phyloP scores from a whole-genome alignment of 2,329 filamentous ascomycete species.

The Sarocladiaceae sp. region DNA sequence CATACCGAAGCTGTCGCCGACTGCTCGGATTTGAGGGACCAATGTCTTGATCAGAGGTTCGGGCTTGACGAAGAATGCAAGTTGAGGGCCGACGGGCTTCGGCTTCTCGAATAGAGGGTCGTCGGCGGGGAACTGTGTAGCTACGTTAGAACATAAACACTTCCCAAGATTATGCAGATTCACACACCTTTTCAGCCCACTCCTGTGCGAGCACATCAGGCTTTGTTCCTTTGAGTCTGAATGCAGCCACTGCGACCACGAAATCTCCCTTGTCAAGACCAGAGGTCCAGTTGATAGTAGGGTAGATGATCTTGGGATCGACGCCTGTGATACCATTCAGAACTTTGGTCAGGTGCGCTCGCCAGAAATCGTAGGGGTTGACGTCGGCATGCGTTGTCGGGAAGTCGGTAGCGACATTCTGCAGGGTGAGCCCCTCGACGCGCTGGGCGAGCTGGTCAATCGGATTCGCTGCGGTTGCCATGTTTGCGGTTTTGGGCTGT shows the following conservation, averaged over 20 bases:
- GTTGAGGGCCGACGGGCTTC: conserved; percentile 59
- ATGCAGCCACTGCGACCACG: conserved; percentile 72
- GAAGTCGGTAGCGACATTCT: conserved; percentile 26
- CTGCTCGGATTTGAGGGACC: conserved; percentile 64
- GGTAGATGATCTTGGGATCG: conserved; percentile 67
- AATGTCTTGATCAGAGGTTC: conserved; percentile 60
- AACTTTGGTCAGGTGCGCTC: conserved; percentile 68
- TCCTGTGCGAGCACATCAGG: conserved; percentile 57
- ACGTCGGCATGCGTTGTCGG: conserved; percentile 60
- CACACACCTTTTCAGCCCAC: conserved; percentile 54
- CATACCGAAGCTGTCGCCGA: conserved; percentile 45
- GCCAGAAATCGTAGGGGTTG: conserved; percentile 78
- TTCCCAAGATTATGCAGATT: conserved; percentile 4
- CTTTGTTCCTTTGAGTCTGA: conserved; percentile 70
- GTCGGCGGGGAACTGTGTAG: conserved; percentile 63
- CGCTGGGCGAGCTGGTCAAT: conserved; percentile 14
- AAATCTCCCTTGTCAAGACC: conserved; percentile 81
- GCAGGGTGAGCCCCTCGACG: conserved; percentile 15
- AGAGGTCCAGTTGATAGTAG: conserved; percentile 72
- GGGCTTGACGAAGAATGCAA: conserved; percentile 79
- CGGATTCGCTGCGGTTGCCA: conserved; percentile 7
- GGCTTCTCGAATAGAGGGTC: conserved; percentile 71
- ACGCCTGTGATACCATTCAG: conserved; percentile 67
- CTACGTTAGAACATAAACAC: conserved; percentile 10
- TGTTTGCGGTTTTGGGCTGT: conserved; percentile 4